phyloP scores from a whole-genome alignment of 1,139 yeast genomes.

The Pichia sp. region DNA sequence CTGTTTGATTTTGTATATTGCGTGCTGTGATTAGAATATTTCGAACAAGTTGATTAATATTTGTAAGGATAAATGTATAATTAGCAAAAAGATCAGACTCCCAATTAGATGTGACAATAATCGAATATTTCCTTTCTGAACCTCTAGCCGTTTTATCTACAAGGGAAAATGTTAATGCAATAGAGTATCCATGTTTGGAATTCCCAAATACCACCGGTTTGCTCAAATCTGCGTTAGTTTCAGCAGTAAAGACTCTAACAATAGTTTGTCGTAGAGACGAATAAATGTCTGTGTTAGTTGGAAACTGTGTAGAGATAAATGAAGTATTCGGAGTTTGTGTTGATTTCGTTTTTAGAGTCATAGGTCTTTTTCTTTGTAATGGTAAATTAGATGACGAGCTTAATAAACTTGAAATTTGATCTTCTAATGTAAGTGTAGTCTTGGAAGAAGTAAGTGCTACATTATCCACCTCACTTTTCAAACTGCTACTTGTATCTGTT shows the following conservation, averaged over 20 bases:
- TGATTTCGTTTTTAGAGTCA: conserved; percentile 17
- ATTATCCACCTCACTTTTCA: neutral
- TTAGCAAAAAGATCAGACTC: conserved; percentile 47
- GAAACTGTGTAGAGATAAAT: conserved; percentile 56
- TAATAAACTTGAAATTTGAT: conserved; percentile 10
- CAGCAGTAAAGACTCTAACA: conserved; percentile 65
- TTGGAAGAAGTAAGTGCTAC: neutral
- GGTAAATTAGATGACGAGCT: conserved; percentile 1
- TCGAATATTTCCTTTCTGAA: conserved; percentile 64
- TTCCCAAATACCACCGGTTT: conserved; percentile 73
- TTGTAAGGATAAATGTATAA: conserved; percentile 53
- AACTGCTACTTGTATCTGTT: neutral
- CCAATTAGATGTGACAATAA: conserved; percentile 56
- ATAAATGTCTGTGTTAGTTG: conserved; percentile 47
- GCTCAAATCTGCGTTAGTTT: conserved; percentile 58
- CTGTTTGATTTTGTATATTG: conserved; percentile 1
- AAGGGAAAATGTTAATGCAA: conserved; percentile 61
- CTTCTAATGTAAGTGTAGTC: conserved; percentile 12
- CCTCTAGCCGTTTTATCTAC: conserved; percentile 72
- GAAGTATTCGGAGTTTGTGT: conserved; percentile 6
- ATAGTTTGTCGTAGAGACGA: conserved; percentile 55
- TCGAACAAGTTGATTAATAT: conserved; percentile 30
- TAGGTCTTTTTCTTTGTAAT: conserved; percentile 7
- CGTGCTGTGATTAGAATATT: conserved; percentile 6
- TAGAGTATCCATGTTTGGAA: conserved; percentile 57